Conservation (phyloP, 192 early-diverging fungal genomes). For the Bifiguratus adelaidae region DNA sequence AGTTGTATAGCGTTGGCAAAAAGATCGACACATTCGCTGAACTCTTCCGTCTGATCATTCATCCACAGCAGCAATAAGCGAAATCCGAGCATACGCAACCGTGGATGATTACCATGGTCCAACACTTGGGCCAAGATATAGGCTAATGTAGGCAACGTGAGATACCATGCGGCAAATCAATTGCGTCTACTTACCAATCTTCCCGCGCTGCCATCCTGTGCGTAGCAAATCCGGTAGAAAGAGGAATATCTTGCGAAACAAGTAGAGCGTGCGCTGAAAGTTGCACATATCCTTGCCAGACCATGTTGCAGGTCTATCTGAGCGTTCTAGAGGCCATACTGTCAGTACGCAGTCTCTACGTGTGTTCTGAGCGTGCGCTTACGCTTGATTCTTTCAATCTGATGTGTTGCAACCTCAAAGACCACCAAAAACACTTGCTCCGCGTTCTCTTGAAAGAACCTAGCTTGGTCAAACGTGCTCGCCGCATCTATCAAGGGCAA, state of each 20-base stretch:
- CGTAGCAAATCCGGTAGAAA: slow-evolving; percentile 57
- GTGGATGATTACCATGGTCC: slow-evolving; percentile 53
- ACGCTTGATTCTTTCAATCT: slow-evolving; percentile 71
- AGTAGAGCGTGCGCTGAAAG: slow-evolving; percentile 47
- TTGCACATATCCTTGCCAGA: slow-evolving; percentile 53
- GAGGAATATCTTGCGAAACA: slow-evolving; percentile 58
- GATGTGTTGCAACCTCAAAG: slow-evolving; percentile 51
- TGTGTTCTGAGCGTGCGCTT: slow-evolving; percentile 5
- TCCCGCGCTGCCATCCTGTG: slow-evolving; percentile 59
- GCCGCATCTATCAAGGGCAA: slow-evolving; percentile 32
- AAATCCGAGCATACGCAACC: slow-evolving; percentile 61
- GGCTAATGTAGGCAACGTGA: slow-evolving; percentile 19
- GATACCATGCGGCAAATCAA: not conserved
- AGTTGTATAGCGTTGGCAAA: slow-evolving; percentile 57
- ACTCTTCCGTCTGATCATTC: slow-evolving; percentile 50
- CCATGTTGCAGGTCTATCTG: slow-evolving; percentile 39
- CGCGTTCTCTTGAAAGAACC: slow-evolving; percentile 71
- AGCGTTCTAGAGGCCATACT: not conserved
- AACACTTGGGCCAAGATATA: slow-evolving; percentile 53
- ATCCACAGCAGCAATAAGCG: slow-evolving; percentile 61
- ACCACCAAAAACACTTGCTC: slow-evolving; percentile 58
- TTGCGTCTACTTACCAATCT: slow-evolving; percentile 53
- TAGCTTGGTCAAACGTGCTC: slow-evolving; percentile 57
- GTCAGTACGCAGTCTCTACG: not conserved
- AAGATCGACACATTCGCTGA: slow-evolving; percentile 42